Evolutionary conservation across 1,139 yeast species (phyloP), one percentile per base, ranked within the genome.

Genomic region (Zygoascus hellenicus): DNA sequence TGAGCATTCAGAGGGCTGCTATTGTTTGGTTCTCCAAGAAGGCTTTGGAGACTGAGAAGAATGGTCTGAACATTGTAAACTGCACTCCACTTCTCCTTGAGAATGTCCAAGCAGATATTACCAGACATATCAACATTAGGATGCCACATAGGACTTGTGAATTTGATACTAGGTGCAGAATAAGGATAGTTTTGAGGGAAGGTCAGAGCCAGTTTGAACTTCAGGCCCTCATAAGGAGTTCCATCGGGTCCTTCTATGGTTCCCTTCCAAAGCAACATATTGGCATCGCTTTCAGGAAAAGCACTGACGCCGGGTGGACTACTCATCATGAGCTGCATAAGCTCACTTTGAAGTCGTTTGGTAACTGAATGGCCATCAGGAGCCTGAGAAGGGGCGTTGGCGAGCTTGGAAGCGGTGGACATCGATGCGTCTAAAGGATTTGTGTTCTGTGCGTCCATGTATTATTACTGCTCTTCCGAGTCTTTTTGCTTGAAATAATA

Each of bases 61-160:
- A 80, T 77, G 19, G 81, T 77, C 53, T 79, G 80, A 10, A 80
- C 80, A 44, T 80, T 81, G 58, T 78, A 74, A 13, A 81, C 82
- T 3, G 87, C 86, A 14, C 84, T 78, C 88, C 88, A 81, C 58
- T 79, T 80, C 51, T 80, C 85, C 58, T 69, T 68, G 51, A 69
- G 65, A 50, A 76, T 76, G 58, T 76, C 80, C 42, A 76, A 62
- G 59, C 81, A 76, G 54, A 78, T 78, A 61, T 79, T 77, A 40
- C 88, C 88, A 51, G 76, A 69, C 68, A 77, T 72, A 59, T 80
- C 83, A 54, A 81, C 81, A 61, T 82, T 82, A 48, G 89, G 89
- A 58, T 82, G 89, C 72, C 81, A 81, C 71, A 81, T 80, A 48
- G 83, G 83, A 42, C 83, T 74, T 37, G 73, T 71, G 65, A 82